phyloP scores from a whole-genome alignment of 1,139 yeast species.

The Kluyveromyces marxianus region DNA sequence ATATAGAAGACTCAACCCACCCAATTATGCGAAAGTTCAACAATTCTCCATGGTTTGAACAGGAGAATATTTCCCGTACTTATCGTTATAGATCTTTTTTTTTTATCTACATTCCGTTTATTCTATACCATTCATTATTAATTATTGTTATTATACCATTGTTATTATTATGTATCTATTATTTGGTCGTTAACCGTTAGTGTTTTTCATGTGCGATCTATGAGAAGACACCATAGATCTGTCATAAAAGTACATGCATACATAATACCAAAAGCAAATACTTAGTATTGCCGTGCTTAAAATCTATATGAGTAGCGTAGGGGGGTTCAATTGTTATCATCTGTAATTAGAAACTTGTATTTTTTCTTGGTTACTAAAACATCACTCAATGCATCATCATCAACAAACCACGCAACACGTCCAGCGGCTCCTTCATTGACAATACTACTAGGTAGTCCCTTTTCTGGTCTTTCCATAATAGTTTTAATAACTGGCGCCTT shows the following conservation, averaged over 20 bases:
- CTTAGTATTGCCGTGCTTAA: neutral
- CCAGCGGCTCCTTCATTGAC: slow-evolving; percentile 97
- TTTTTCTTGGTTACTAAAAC: slow-evolving; percentile 31
- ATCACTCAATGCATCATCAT: slow-evolving; percentile 86
- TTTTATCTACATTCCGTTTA: too few relatives aligned
- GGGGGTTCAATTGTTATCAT: neutral
- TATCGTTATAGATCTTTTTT: slow-evolving; percentile 1
- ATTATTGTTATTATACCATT: too few relatives aligned
- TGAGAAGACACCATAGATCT: neutral
- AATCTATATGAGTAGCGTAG: neutral
- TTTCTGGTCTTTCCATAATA: slow-evolving; percentile 95
- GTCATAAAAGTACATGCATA: neutral
- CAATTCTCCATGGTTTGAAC: slow-evolving; percentile 32
- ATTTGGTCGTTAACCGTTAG: too few relatives aligned
- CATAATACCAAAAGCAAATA: neutral
- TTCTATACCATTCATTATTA: too few relatives aligned
- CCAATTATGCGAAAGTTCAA: slow-evolving; percentile 96
- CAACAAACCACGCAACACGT: slow-evolving; percentile 95
- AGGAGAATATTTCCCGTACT: too few relatives aligned
- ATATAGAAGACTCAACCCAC: slow-evolving; percentile 75
- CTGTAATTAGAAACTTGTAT: slow-evolving; percentile 21
- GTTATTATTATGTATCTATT: too few relatives aligned
- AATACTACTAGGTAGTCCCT: slow-evolving; percentile 88
- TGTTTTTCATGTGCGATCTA: too few relatives aligned
- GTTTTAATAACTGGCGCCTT: slow-evolving; percentile 90